Base-by-base conservation (phyloP, 1,284 basidiomycete species). In the Neonothopanus nambi region DNA sequence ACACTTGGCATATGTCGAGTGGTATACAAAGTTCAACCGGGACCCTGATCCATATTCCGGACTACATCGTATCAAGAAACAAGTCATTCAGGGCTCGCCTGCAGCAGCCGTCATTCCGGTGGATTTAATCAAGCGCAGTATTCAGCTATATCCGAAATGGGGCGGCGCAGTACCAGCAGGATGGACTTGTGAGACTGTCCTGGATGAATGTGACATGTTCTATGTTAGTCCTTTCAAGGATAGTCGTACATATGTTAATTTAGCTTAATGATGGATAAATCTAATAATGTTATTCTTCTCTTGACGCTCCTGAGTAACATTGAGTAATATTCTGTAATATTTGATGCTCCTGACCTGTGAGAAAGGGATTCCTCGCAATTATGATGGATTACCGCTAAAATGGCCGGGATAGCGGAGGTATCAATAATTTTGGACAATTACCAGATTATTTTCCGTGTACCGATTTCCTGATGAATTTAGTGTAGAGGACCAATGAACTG, bases 111-210 rank as follows among this genome's bases (percentile, higher is more conserved):
- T 51, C 8, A 36, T 51, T 36, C 49, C 49, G 35, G 0, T 51
- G 0, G 41, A 51, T 15, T 43, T 0, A 9, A 44, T 51, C 5
- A 13, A 24, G 4, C 15, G 9, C 0, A 44, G 40, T 43, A 20
- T 44, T 23, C 33, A 51, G 42, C 15, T 51, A 2, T 51, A 35
- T 30, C 49, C 49, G 24, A 51, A 51, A 24, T 51, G 49, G 49
- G 49, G 49, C 15, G 49, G 49, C 7, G 21, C 49, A 1, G 49
- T 44, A n/a, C 49, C 41, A 0, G 3, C 40, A 1, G 30, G 21
- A 26, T 51, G 49, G 49, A 43, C 28, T 0, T 21, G 11, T 21
- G 41, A 51, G 20, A 21, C 26, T 21, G 30, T 44, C 6, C 13
- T 51, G 12, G 41, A 51, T 37, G 5, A 17, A 6, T 42, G 39